Base-by-base conservation (phyloP, 2,329 filamentous ascomycete species). In the Penicillium crustosum region DNA sequence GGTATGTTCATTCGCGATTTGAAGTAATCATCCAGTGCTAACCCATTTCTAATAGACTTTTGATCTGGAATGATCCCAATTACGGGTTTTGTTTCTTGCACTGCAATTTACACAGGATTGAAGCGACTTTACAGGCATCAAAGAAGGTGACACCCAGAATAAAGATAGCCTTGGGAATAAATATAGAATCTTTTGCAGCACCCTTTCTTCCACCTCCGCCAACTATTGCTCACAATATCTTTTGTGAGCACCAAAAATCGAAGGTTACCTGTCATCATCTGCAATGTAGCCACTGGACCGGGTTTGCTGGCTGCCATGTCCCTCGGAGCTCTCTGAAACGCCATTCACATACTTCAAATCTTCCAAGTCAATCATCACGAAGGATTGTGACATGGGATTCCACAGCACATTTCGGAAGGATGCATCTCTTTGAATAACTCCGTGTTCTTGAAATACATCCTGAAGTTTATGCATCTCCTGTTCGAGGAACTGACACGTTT, bases 351-450 rank as follows among this genome's bases (percentile, higher is more conserved):
- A 62, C 47, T 61, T 58, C 56, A 70, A 21, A 21, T 68, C 62
- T 50, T 71, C 68, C 41, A 71, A 64, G 50, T 70, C 64, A 62
- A 69, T 63, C 49, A 68, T 57, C 23, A 70, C 13, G 19, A 68
- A 53, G 52, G 41, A 35, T 43, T 54, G 9, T 23, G 31, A 21
- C 0, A 21, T 19, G 17, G 66, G 55, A 61, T 70, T 60, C 63
- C 61, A 68, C 38, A 70, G 38, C 53, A 70, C 64, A 57, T 70
- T 70, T 15, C 64, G 65, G 61, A 61, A 67, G 39, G 63, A 60
- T 43, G 42, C 59, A 36, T 70, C 64, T 35, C 60, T 15, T 29
- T 69, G 61, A 33, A 60, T 19, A 39, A 64, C 59, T 47, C 65
- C 61, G 42, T 59, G 41, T n/a, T 51, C 59, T 13, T 44, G 38